These are phyloP conservation scores for Warburgia ugandensis DNA, from an alignment of 164 flowering plant genomes.

Conservation along the genomic window DNA sequence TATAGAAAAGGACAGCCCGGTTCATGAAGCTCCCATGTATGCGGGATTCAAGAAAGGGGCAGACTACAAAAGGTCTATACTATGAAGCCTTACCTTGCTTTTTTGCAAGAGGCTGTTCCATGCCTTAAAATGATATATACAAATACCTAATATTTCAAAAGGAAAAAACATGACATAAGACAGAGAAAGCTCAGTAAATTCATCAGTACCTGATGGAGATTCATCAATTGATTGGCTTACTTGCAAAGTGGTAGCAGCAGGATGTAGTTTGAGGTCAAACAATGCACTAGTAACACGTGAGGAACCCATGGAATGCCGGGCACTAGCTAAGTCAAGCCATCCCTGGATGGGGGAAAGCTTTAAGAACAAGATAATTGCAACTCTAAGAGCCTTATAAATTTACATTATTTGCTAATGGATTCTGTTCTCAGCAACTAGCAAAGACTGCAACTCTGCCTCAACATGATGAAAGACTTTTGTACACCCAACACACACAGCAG, in stretches of 20 bases:
- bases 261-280: slow-evolving; percentile 56
- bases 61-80: too few species aligned
- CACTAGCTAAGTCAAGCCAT: slow-evolving; percentile 78
- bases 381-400: neutral
- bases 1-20: too few species aligned
- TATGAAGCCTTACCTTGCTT: too few species aligned
- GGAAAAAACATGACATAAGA: neutral
- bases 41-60: too few species aligned
- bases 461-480: too few species aligned
- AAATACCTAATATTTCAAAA: neutral
- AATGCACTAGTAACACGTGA: slow-evolving; percentile 51
- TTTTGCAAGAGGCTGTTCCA: neutral
- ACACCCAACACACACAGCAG: too few species aligned
- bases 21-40: too few species aligned
- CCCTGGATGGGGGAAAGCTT: slow-evolving; percentile 35
- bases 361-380: neutral
- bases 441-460: too few species aligned
- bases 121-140: neutral
- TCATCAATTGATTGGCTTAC: slow-evolving; percentile 26
- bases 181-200: neutral
- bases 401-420: neutral
- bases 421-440: neutral
- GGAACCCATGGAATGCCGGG: slow-evolving; percentile 76
- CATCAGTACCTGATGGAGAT: slow-evolving; percentile 9
- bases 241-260: slow-evolving; percentile 59